These are phyloP conservation scores for Closterium sp. DNA, from an alignment of 139 green algal species.

Conservation along the genomic window DNA sequence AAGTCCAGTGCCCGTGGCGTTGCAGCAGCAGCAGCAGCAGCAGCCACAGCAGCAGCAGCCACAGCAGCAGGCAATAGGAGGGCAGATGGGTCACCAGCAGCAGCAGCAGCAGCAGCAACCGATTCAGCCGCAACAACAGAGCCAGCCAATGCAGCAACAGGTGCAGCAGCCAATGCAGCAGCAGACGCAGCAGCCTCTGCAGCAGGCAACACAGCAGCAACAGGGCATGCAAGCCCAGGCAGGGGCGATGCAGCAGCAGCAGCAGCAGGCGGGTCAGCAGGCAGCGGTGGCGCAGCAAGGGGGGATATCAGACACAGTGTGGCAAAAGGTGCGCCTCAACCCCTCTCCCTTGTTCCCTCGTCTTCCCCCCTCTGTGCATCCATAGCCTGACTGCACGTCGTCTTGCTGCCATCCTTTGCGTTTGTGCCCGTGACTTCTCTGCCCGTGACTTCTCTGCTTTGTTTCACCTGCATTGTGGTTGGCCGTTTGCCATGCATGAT, in stretches of 20 bases:
- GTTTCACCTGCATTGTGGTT: too few species aligned
- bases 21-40: conserved; percentile 21
- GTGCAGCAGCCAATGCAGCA: not conserved
- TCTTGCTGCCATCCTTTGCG: too few species aligned
- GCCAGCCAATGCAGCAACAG: conserved; percentile 1
- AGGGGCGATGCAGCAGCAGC: not conserved
- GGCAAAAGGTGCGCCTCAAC: conserved; percentile 7
- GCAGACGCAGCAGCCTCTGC: not conserved
- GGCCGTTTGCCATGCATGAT: too few species aligned
- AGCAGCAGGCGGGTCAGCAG: conserved; percentile 7
- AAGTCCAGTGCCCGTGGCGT: not conserved
- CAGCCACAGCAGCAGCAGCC: conserved; percentile 1
- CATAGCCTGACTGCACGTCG: too few species aligned
- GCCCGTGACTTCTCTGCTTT: too few species aligned
- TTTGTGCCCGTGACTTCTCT: too few species aligned
- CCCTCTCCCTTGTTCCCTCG: not conserved
- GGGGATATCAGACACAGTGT: conserved; percentile 1
- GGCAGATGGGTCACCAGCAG: not conserved
- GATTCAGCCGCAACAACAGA: not conserved
- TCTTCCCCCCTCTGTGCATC: too few species aligned
- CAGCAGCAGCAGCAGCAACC: conserved; percentile 19
- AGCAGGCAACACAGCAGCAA: not conserved
- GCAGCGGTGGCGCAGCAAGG: not conserved
- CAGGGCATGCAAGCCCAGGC: not conserved
- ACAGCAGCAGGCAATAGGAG: conserved; percentile 4